Percentiles rank a stretch among this genome's conserved stretches.
Evolutionary conservation across 2,329 filamentous ascomycete species (phyloP).

Genomic region (Beauveria brongniartii): DNA sequence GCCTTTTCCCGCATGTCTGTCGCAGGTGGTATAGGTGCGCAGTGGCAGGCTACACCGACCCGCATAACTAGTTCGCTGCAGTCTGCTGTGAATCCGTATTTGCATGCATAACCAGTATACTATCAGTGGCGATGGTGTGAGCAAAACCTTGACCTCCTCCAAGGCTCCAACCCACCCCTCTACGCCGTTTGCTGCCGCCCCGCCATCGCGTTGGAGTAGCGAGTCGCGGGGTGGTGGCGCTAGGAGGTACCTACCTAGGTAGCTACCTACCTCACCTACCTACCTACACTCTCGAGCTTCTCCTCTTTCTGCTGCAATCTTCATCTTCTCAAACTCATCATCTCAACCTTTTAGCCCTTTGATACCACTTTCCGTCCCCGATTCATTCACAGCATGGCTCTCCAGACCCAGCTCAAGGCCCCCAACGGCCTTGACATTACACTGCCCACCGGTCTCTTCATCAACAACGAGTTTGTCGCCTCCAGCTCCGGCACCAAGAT

Average conservation of each 20-base stretch:
- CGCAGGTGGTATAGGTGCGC: background rate
- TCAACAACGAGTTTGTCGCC: constrained; percentile 68
- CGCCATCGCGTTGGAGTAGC: constrained; percentile 1
- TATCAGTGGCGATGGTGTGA: background rate
- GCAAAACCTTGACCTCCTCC: background rate
- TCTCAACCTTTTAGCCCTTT: background rate
- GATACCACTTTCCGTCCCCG: background rate
- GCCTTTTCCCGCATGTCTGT: background rate
- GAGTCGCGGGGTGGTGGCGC: too few relatives aligned
- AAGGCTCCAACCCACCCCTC: background rate
- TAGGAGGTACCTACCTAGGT: too few relatives aligned
- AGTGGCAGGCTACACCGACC: too few relatives aligned
- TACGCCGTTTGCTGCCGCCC: constrained; percentile 4
- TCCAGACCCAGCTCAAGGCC: constrained; percentile 23
- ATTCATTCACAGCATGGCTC: constrained; percentile 10
- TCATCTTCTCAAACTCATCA: background rate
- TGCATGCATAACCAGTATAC: too few relatives aligned
- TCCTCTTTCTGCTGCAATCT: background rate
- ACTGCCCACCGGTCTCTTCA: constrained; percentile 64
- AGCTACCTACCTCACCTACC: background rate
- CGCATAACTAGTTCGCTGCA: too few relatives aligned
- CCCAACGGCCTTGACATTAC: constrained; percentile 58
- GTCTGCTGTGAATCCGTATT: too few relatives aligned
- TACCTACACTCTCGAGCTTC: background rate
- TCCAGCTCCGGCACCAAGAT: constrained; percentile 48